Evolutionary conservation across 768 basidiomycete species (phyloP), one percentile per base, ranked within the genome.

Genomic region (Scleroderma citrinum): DNA sequence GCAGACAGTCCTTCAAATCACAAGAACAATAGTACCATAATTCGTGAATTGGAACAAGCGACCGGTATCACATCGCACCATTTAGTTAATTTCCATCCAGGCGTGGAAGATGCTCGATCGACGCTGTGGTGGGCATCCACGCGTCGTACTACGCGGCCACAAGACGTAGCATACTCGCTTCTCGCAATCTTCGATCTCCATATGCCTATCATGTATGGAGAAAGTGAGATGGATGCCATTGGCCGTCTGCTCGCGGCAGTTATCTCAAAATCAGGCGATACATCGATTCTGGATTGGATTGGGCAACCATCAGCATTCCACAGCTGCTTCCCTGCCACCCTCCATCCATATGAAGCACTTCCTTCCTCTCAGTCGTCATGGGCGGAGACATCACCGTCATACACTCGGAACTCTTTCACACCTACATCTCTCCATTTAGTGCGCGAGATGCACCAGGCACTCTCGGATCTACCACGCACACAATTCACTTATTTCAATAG

Each of bases 381-480:
- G n/a, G n/a, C n/a, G n/a, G 4, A 20, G 6, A 10, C 38, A 39
- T 13, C 16, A 23, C 20, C 23, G 12, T 14, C 23, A 8, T n/a
- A n/a, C n/a, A n/a, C n/a, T n/a, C n/a, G n/a, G n/a, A n/a, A n/a
- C n/a, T n/a, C n/a, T n/a, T n/a, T n/a, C n/a, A n/a, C n/a, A 21
- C 13, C 1, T 8, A 38, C 2, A 38, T 39, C 11, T 5, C 10
- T 12, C 6, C 7, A 5, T 3, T 12, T 5, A 4, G 34, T 12
- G 17, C 20, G 16, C 38, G 19, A 39, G 4, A 39, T 23, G 17
- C 61, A 62, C 63, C 34, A 52, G 3, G 47, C 20, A 7, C 38
- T 39, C 38, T 19, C 21, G 5, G 13, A 21, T 13, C 17, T 19
- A 3, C 17, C 38, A 12, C 38, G 7, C 13, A 5, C 38, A 2